A percentile compares a stretch with the other conserved stretches of the same genome.
Evolutionary conservation across 2,329 filamentous ascomycete genomes (phyloP).

Genomic region (Lanzia echinophila): DNA sequence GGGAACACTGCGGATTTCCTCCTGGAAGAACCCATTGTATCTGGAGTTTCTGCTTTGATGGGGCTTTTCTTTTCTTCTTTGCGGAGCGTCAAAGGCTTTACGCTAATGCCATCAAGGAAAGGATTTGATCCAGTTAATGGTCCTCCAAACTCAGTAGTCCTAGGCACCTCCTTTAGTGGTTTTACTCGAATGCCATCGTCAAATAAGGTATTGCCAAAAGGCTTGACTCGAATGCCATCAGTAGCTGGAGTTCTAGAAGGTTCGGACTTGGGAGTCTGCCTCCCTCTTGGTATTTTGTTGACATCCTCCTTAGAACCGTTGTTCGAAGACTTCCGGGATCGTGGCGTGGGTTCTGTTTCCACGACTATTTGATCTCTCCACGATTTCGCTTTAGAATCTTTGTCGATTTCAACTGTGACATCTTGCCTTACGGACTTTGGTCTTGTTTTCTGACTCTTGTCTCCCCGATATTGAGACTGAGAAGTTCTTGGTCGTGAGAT

Average conservation of each 20-base stretch:
- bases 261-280: constrained; percentile 37
- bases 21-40: constrained; percentile 13
- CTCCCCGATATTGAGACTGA: constrained; percentile 6
- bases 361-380: background rate
- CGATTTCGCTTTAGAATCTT: background rate
- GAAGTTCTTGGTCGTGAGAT: background rate
- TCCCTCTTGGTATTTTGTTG: constrained; percentile 5
- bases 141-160: constrained; percentile 28
- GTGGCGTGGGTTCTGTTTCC: constrained; percentile 1
- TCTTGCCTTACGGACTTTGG: constrained; percentile 5
- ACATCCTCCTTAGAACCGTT: constrained; percentile 7
- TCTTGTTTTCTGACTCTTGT: constrained; percentile 1
- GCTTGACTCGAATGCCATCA: constrained; percentile 25
- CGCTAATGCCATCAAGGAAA: constrained; percentile 27
- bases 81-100: constrained; percentile 19
- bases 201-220: constrained; percentile 10
- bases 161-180: constrained; percentile 19
- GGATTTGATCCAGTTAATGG: background rate
- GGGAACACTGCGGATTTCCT: constrained; percentile 21
- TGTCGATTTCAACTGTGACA: constrained; percentile 7
- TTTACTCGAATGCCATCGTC: constrained; percentile 31
- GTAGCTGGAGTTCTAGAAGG: constrained; percentile 22
- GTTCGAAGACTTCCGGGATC: constrained; percentile 15
- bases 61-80: constrained; percentile 17
- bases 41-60: constrained; percentile 7